Evolutionary conservation across 371 early-diverging fungal species (phyloP), one percentile per base, ranked within the genome.

Genomic region (Mucor circinelloides): DNA sequence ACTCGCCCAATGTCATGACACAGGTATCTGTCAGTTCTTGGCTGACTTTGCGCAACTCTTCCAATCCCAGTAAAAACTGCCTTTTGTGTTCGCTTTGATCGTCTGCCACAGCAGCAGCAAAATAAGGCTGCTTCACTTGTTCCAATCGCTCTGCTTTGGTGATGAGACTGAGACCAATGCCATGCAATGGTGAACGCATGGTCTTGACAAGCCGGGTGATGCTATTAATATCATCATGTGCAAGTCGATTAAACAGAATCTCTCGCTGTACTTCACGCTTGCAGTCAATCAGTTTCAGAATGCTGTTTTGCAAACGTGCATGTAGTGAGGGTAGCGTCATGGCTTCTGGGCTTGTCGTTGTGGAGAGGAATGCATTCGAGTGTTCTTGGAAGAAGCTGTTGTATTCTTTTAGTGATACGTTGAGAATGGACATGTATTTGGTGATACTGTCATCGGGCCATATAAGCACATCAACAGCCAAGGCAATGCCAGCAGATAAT

Each of bases 391-490:
- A 72, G 27, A 80, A 76, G 3, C 31, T 23, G 31, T 77, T 78
- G 23, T 65, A 76, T 21, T 68, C 72, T n/a, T 60, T 64, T 1
- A 82, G 40, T 0, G 76, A 72, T 54, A 61, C 59, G 23, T 31
- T 55, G 2, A 82, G 68, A 13, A 80, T 42, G 3, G 38, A 32
- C 67, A 82, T 69, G 52, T 75, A 82, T 38, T 78, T 78, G 1
- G 73, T 73, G 9, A 80, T 62, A 48, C 80, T 82, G 23, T 82
- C 77, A 15, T 77, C 80, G 1, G 82, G 82, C 82, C 82, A 82
- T 48, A 82, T 46, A 19, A 82, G 34, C 4, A 70, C 54, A 59
- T 80, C 70, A 0, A 82, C 72, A 1, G 62, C 69, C 2, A 82
- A 36, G 4, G 69, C 70, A 63, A 80, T 58, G 1, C 64, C 79